Base-by-base conservation (phyloP, 208 protist species). In the Leishmania martiniquensis region DNA sequence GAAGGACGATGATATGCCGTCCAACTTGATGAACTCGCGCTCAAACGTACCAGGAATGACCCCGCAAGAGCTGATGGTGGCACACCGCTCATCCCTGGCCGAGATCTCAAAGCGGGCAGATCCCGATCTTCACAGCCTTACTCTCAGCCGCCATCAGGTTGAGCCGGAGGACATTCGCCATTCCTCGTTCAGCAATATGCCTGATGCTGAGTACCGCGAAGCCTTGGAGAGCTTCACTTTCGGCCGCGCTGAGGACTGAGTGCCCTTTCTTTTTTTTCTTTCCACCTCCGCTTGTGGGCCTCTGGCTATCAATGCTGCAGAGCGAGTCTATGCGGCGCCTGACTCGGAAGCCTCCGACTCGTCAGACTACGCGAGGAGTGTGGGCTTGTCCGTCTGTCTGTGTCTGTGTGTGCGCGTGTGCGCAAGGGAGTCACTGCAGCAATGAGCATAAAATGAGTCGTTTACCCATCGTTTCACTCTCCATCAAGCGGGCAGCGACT, bases 101-200 rank as follows among this genome's bases (percentile, higher is more conserved):
- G 76, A 83, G 32, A 66, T 92, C 5, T 86, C 87, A 2, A 82
- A 82, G 22, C 80, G 82, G 37, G 44, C 72, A 0, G 83, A 86
- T 44, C 45, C 81, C 15, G 87, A 93, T 47, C 15, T 93, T 25
- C 85, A 93, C 84, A 91, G 93, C 72, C 67, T 97, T 42, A 97
- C 93, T 0, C 83, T 97, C 39, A 92, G 88, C 69, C 91, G 93
- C 51, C 88, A 91, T 47, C 89, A 96, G 70, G 78, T 94, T 6
- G 83, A 91, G 60, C 72, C 74, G 1, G 88, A 90, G 66, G 78
- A 80, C 2, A 37, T 83, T 32, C 72, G 71, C 6, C 69, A 72
- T 29, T 76, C 75, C 1, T 82, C 69, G 1, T 57, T 87, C 52
- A 84, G 73, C 65, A 63, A 79, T 17, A 83, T 88, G 20, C 73